Evolutionary conservation across 768 basidiomycete species (phyloP), one percentile per base, ranked within the genome.

Genomic region (Nidula microcarpa): DNA sequence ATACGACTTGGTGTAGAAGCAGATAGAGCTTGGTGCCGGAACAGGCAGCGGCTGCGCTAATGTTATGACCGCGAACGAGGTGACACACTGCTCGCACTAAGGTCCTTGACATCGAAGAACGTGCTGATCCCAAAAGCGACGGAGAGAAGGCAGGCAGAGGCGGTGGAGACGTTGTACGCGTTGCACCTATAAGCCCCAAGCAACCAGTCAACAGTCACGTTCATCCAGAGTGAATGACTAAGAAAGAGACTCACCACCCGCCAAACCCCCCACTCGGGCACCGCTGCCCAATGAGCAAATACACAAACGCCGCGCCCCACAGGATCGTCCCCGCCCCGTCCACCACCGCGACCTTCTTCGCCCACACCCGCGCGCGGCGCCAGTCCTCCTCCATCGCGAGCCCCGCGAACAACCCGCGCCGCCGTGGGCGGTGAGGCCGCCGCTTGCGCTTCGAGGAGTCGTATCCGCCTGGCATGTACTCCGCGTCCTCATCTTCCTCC

Each of bases 101-200:
- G 60, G 65, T 88, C 87, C 64, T 86, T 84, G 49, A 87, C 76
- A 53, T 81, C 82, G 62, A 87, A 86, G 64, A 84, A 87, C 16
- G 75, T 64, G 58, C 78, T 82, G 30, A 83, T 58, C 8, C 73
- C 74, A 60, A 86, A 89, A 1, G 76, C 65, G 41, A 87, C 60
- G 50, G 72, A 75, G 11, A 87, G 65, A 36, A 89, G 56, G 62
- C 82, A 87, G 4, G 85, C 75, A 30, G 79, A 75, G 11, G 87
- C 85, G 1, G 80, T 75, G 5, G 85, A 85, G 10, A 82, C 70
- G 61, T 87, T 89, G 65, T 86, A 89, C 6, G 82, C 84, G 58
- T 81, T 82, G 65, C 87, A 87, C 86, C 86, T 86, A 54, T 3
- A 36, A n/a, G 36, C 57, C 13, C 14, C 11, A 37, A 50, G 18